Evolutionary conservation across 2,329 filamentous ascomycete genomes (phyloP).

Genomic region (Teratosphaeria zuluensis): DNA sequence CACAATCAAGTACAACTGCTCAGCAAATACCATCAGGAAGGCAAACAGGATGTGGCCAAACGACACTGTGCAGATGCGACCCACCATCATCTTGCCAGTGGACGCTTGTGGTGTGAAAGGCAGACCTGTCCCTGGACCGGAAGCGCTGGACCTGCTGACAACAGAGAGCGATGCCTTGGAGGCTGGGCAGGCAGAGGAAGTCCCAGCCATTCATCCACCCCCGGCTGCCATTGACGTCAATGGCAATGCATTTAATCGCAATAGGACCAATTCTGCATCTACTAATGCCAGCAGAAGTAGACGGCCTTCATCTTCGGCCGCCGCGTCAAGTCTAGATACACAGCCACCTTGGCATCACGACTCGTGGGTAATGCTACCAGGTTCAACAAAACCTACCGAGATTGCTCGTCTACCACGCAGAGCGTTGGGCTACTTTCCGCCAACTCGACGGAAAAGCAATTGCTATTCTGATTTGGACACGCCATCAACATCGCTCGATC

Average conservation of each 20-base stretch:
- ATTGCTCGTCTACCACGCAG: slow-evolving; percentile 75
- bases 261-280: slow-evolving; percentile 28
- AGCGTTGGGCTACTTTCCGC: slow-evolving; percentile 83
- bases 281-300: slow-evolving; percentile 16
- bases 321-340: slow-evolving; percentile 35
- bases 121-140: slow-evolving; percentile 38
- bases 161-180: slow-evolving; percentile 22
- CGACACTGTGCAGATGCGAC: slow-evolving; percentile 77
- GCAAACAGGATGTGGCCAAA: slow-evolving; percentile 92
- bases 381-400: slow-evolving; percentile 61
- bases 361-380: slow-evolving; percentile 76
- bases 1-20: slow-evolving; percentile 80
- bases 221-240: slow-evolving; percentile 17
- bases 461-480: slow-evolving; percentile 54
- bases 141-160: slow-evolving; percentile 23
- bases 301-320: slow-evolving; percentile 25
- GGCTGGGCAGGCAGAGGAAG: slow-evolving; percentile 27
- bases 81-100: slow-evolving; percentile 73
- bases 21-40: slow-evolving; percentile 70
- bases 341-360: slow-evolving; percentile 75
- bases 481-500: slow-evolving; percentile 56
- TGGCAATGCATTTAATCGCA: slow-evolving; percentile 15
- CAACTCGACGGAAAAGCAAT: slow-evolving; percentile 75
- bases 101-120: slow-evolving; percentile 83
- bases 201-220: slow-evolving; percentile 20